Conservation (phyloP, 106 monocot genomes). For the Apostasia shenzhenica region DNA sequence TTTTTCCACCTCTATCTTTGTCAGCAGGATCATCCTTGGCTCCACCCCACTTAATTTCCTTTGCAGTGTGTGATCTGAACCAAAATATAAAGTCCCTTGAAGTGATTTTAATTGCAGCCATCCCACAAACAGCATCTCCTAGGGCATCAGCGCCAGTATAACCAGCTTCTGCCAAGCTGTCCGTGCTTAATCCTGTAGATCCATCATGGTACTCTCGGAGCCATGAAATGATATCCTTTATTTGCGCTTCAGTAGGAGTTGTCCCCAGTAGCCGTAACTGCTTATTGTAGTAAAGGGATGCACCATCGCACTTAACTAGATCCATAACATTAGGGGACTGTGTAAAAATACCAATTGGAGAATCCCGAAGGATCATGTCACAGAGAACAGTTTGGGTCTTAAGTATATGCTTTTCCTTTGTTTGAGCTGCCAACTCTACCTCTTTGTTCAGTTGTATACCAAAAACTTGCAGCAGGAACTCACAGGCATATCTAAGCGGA, state of each 20-base stretch:
- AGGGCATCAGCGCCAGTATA: constrained; percentile 54
- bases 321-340: constrained; percentile 88
- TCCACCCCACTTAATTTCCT: constrained; percentile 91
- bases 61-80: constrained; percentile 75
- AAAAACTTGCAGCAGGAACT: constrained; percentile 87
- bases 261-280: constrained; percentile 61
- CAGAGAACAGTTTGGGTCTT: constrained; percentile 74
- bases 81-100: constrained; percentile 76
- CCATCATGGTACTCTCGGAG: constrained; percentile 54
- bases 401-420: constrained; percentile 81
- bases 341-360: constrained; percentile 77
- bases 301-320: constrained; percentile 86
- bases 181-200: constrained; percentile 77
- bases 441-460: constrained; percentile 81
- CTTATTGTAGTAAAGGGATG: constrained; percentile 73
- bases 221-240: constrained; percentile 60
- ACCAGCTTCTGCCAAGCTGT: constrained; percentile 82
- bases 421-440: constrained; percentile 73
- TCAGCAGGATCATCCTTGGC: constrained; percentile 58
- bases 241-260: constrained; percentile 59
- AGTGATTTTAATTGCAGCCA: constrained; percentile 82
- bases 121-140: constrained; percentile 69
- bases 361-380: constrained; percentile 90
- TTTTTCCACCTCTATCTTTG: constrained; percentile 32
- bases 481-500: constrained; percentile 91